Evolutionary conservation across 202 grass and related monocot genomes (phyloP).

Genomic region (Hordeum pubiflorum): DNA sequence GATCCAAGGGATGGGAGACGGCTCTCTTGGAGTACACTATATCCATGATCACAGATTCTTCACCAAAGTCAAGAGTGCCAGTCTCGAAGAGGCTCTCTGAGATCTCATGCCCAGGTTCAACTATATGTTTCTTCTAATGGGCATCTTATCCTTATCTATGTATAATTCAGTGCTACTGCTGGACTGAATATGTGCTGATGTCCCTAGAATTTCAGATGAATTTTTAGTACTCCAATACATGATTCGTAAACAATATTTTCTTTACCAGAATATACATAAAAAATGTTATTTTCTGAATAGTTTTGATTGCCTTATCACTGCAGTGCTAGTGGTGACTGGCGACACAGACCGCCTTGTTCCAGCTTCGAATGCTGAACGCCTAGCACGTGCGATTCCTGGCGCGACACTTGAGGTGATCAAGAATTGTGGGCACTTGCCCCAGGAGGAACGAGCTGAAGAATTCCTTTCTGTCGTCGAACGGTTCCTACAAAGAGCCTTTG

Average conservation of each 20-base stretch:
- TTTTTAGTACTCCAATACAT: neutral
- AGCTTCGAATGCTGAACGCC: constrained; percentile 63
- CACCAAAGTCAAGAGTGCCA: constrained; percentile 35
- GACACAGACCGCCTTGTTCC: constrained; percentile 78
- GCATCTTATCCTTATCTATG: neutral
- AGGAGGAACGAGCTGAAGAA: constrained; percentile 71
- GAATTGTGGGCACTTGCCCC: constrained; percentile 78
- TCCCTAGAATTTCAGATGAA: neutral
- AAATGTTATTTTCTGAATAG: neutral
- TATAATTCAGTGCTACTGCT: neutral
- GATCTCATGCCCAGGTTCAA: constrained; percentile 77
- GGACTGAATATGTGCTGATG: constrained; percentile 2
- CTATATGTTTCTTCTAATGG: neutral
- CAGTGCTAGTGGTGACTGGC: constrained; percentile 87
- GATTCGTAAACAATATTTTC: neutral
- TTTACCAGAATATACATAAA: neutral
- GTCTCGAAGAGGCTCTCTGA: constrained; percentile 70
- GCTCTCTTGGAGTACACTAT: constrained; percentile 72
- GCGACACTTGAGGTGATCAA: constrained; percentile 67
- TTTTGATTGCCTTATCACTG: constrained; percentile 4
- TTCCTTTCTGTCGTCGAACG: constrained; percentile 50
- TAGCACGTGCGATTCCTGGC: constrained; percentile 50
- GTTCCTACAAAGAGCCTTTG: constrained; percentile 53
- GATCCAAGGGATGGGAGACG: constrained; percentile 69
- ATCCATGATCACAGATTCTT: constrained; percentile 69